Base-by-base conservation (phyloP, 2,329 filamentous ascomycete genomes). In the Penicillium sp. region DNA sequence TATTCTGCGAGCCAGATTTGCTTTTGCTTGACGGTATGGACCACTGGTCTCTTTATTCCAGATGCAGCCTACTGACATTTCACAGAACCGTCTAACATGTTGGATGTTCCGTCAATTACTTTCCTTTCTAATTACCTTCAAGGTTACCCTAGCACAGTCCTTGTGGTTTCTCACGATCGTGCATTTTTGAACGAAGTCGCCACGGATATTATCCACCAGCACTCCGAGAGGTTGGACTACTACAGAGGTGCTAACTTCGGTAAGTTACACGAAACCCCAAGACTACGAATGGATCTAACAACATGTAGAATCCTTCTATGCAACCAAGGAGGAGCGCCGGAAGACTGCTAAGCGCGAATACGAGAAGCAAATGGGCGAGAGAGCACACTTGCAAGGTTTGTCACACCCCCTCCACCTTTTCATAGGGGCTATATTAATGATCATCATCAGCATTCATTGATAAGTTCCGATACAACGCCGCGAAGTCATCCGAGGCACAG, bases 101-200 rank as follows among this genome's bases (percentile, higher is more conserved):
- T 99, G 90, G 94, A 97, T 78, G 94, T 99, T 56, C 94, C 94
- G n/a, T 97, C 94, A 24, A 97, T 99, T 71, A 95, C 94, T 55
- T 99, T 97, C 85, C 84, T 99, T 73, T 89, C 93, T 46, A 93
- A 92, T 70, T 99, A 99, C 72, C 88, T 99, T 9, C 92, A 97
- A 74, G 82, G 81, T 47, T 99, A 99, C 72, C 93, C 93, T 38
- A 96, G 91, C 76, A 97, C 94, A 2, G 87, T 99, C 29, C 82
- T 99, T 14, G 93, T 99, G 52, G 94, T 99, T 62, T 96, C 91
- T 75, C 94, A 99, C 89, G 94, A 99, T 85, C 87, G 94, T 82
- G 92, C 94, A 1, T 99, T 99, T 84, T 83, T 99, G 67, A 97
- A 99, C 79, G 94, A 99, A 78, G 89, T 99, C 31, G 94, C 94